A percentile compares a stretch with the other conserved stretches of the same genome.
Conservation (phyloP, 1,284 basidiomycete genomes). For the Xanthoconium separans region DNA sequence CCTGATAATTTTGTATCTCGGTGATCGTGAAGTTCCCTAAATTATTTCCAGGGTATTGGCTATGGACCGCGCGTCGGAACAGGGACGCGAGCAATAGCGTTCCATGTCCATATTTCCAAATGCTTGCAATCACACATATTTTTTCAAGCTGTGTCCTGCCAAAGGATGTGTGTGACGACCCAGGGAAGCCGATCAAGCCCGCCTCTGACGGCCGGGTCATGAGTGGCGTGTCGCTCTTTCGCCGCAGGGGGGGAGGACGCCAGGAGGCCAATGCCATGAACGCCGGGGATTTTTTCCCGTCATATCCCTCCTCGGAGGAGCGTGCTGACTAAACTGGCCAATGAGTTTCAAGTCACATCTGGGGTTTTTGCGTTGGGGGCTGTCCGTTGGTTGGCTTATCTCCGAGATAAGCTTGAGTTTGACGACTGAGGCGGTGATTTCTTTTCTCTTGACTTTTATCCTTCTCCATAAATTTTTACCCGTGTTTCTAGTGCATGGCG, state of each 20-base stretch:
- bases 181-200: constrained; percentile 1
- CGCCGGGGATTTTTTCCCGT: not conserved
- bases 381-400: constrained; percentile 15
- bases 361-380: not conserved
- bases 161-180: not conserved
- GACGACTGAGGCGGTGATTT: not conserved
- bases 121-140: constrained; percentile 10
- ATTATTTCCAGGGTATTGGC: not conserved
- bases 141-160: constrained; percentile 17
- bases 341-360: too few relatives aligned
- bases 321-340: not conserved
- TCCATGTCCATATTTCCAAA: not conserved
- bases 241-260: constrained; percentile 6
- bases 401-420: constrained; percentile 13
- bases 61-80: constrained; percentile 7
- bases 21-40: not conserved
- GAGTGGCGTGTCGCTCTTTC: constrained; percentile 17
- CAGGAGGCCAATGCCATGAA: too few relatives aligned
- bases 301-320: not conserved
- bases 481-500: not conserved
- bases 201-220: constrained; percentile 23
- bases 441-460: not conserved
- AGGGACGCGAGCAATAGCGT: not conserved
- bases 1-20: constrained; percentile 29
- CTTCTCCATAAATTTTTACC: not conserved